Evolutionary conservation across 2,329 filamentous ascomycete genomes (phyloP).

Genomic region (Penicillium sp.): DNA sequence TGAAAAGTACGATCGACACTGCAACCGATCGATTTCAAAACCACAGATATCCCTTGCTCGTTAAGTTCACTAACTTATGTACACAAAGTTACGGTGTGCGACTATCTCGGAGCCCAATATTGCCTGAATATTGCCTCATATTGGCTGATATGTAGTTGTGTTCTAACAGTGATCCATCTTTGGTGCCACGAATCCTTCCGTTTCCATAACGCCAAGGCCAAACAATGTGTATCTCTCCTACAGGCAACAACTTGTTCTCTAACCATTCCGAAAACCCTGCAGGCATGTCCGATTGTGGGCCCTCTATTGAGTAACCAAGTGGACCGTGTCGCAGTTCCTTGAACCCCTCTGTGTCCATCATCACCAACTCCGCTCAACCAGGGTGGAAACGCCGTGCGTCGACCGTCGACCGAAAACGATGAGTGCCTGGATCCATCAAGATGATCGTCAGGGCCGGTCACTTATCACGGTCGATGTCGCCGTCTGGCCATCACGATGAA

Average conservation of each 20-base stretch:
- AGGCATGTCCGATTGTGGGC: constrained; percentile 16
- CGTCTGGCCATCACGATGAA: constrained; percentile 12
- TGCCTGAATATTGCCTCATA: background rate
- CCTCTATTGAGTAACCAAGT: constrained; percentile 7
- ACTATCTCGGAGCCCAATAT: background rate
- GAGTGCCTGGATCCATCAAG: constrained; percentile 20
- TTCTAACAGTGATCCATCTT: background rate
- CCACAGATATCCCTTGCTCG: constrained; percentile 13
- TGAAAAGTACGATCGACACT: background rate
- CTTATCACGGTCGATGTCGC: constrained; percentile 25
- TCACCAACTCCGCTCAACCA: constrained; percentile 15
- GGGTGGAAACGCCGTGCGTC: constrained; percentile 22
- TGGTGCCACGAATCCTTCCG: constrained; percentile 9
- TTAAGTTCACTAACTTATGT: background rate
- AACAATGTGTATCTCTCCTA: background rate
- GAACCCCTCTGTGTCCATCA: constrained; percentile 11
- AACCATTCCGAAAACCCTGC: constrained; percentile 21
- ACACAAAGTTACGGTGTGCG: background rate
- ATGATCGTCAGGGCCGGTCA: constrained; percentile 23
- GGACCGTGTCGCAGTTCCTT: constrained; percentile 20
- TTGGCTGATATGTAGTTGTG: background rate
- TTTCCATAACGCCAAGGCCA: constrained; percentile 9
- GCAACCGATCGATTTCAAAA: background rate
- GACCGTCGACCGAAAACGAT: constrained; percentile 24
- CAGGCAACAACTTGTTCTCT: constrained; percentile 1